Evolutionary conservation across 2,329 filamentous ascomycete genomes (phyloP).

Genomic region (Cladorrhinum sp.): DNA sequence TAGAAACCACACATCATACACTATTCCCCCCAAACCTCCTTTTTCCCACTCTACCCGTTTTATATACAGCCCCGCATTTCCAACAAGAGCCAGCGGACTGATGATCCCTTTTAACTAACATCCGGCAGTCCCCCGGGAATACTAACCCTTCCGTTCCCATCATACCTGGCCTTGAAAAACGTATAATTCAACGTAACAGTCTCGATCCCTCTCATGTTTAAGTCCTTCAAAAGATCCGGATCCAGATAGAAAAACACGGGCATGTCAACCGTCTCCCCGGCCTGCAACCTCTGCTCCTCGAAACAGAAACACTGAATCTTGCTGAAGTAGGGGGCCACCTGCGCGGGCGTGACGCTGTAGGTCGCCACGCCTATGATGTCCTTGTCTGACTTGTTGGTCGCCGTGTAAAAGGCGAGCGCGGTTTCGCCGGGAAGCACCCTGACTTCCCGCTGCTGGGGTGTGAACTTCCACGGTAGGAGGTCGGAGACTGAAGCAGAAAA

Average conservation of each 20-base stretch:
- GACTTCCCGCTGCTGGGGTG: conserved; percentile 94
- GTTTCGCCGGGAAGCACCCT: conserved; percentile 94
- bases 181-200: conserved; percentile 96
- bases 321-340: conserved; percentile 96
- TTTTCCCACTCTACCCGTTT: background rate
- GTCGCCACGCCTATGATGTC: conserved; percentile 99
- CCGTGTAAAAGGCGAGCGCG: conserved; percentile 94
- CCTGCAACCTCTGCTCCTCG: conserved; percentile 90
- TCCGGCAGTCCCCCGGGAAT: conserved; percentile 22
- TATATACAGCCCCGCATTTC: background rate
- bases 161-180: conserved; percentile 92
- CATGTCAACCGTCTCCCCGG: conserved; percentile 98
- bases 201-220: conserved; percentile 90
- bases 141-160: conserved; percentile 70
- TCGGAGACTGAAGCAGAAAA: conserved; percentile 96
- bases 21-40: background rate
- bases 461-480: conserved; percentile 95
- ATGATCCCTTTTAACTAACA: background rate
- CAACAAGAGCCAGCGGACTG: no score
- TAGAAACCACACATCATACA: background rate
- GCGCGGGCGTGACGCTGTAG: conserved; percentile 92
- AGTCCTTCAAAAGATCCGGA: conserved; percentile 86
- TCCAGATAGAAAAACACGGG: conserved; percentile 99
- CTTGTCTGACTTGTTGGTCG: conserved; percentile 81
- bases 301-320: conserved; percentile 99